Base-by-base conservation (phyloP, 2,329 filamentous ascomycete species). In the Alternaria consortialis region DNA sequence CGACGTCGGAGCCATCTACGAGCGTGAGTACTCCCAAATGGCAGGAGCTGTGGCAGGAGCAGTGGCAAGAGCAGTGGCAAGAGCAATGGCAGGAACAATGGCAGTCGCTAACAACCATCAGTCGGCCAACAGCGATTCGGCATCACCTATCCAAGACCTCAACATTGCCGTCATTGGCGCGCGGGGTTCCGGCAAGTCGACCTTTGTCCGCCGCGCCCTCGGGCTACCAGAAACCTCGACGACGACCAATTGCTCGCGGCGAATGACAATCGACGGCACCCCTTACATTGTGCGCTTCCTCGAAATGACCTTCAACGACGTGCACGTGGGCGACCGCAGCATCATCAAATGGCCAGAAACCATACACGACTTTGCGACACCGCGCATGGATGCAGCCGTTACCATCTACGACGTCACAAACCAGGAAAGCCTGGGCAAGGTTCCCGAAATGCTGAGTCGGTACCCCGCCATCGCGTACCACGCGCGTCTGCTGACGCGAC, bases 341-440 rank as follows among this genome's bases (percentile, higher is more conserved):
- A 81, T 77, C 60, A 77, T 87, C 46, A 90, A 88, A 67, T 84
- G 86, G 86, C 87, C 87, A 39, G 80, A 82, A 34, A 80, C 78
- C 23, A 76, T 84, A 42, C 81, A 90, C 73, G 91, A 92, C 61
- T 84, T 89, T 65, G 86, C 89, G 63, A 84, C 92, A 61, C 92
- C 93, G 51, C 86, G 85, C 40, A 86, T 97, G 72, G 92, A 98
- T 73, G 94, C 91, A 20, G 93, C 91, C 46, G 81, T 97, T 69
- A 87, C 94, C 60, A 82, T 98, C 50, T 97, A 97, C 83, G 92
- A 97, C 84, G 91, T 96, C 44, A 91, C 89, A 78, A 90, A 91
- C 76, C 86, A 88, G 69, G 87, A 89, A 62, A 94, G 90, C 75
- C 87, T 97, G 70, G 85, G 86, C 60, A 87, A 91, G 62, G 84